Evolutionary conservation across 192 early-diverging fungal species (phyloP).

Genomic region (Cladochytrium replicatum): DNA sequence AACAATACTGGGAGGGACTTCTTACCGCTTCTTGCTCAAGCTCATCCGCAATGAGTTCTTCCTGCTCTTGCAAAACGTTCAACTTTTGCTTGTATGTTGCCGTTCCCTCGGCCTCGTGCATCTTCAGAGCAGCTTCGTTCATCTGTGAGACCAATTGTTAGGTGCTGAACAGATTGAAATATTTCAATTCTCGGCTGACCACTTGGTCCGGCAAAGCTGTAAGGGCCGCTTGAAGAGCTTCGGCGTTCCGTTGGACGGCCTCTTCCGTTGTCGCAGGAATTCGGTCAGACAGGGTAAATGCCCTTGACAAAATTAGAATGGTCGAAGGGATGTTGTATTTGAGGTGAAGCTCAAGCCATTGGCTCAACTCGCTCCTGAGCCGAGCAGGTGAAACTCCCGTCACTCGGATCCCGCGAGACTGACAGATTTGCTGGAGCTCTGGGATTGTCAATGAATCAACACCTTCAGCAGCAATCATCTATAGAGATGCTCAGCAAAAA

Average conservation of each 20-base stretch:
- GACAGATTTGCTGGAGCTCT: constrained; percentile 81
- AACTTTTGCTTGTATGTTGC: constrained; percentile 90
- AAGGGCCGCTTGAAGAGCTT: constrained; percentile 90
- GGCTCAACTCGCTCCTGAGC: constrained; percentile 73
- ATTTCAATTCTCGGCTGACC: no score
- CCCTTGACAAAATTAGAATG: constrained; percentile 81
- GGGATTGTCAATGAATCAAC: constrained; percentile 79
- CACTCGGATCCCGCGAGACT: constrained; percentile 78
- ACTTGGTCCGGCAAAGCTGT: constrained; percentile 84
- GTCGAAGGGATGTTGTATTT: constrained; percentile 85
- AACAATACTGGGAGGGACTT: no score
- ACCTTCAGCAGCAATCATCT: constrained; percentile 76
- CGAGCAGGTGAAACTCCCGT: constrained; percentile 84
- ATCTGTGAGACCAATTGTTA: no score
- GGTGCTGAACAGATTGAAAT: no score
- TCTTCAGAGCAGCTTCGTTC: constrained; percentile 75
- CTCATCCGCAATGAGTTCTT: constrained; percentile 94
- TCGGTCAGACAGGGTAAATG: constrained; percentile 52
- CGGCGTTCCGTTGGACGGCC: constrained; percentile 40
- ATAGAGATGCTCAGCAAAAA: constrained; percentile 12
- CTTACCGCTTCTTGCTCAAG: constrained; percentile 68
- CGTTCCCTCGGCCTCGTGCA: constrained; percentile 78
- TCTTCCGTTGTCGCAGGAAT: constrained; percentile 28
- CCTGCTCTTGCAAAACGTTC: constrained; percentile 88
- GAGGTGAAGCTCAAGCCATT: constrained; percentile 93